These are phyloP conservation scores for Fraxinus pennsylvanica DNA, from an alignment of 257 asterid species.

Conservation along the genomic window DNA sequence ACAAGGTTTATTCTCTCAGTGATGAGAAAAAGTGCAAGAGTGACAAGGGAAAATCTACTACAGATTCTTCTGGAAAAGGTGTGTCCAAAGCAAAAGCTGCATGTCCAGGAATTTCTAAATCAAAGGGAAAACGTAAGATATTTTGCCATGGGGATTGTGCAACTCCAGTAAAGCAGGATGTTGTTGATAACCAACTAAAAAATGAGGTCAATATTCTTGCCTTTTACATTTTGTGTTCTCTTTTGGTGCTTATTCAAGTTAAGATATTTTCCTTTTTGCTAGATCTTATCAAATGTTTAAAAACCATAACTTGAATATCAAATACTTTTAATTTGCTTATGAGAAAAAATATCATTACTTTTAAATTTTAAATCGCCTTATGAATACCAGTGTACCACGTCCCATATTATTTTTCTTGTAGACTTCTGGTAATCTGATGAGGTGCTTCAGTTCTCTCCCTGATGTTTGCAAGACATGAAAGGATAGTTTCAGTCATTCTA, in stretches of 20 bases:
- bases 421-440: neutral
- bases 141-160: conserved; percentile 35
- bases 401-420: neutral
- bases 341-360: neutral
- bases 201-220: conserved; percentile 52
- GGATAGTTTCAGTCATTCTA: neutral
- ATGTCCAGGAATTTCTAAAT: conserved; percentile 38
- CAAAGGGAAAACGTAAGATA: conserved; percentile 42
- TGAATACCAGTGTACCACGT: neutral
- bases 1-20: conserved; percentile 25
- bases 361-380: neutral
- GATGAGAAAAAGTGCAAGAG: conserved; percentile 41
- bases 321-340: neutral
- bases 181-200: conserved; percentile 41
- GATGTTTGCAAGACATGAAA: neutral
- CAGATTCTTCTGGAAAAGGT: conserved; percentile 37
- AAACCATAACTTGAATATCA: neutral
- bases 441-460: neutral
- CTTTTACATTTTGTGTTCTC: conserved; percentile 12
- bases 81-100: conserved; percentile 30
- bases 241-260: conserved; percentile 14
- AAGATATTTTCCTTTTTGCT: neutral
- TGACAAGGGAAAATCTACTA: conserved; percentile 39
- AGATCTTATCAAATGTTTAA: conserved; percentile 19
- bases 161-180: conserved; percentile 29